A percentile compares a stretch with the other conserved stretches of the same genome.
Conservation (phyloP, 2,329 filamentous ascomycete species). For the Pezicula neosporulosa region DNA sequence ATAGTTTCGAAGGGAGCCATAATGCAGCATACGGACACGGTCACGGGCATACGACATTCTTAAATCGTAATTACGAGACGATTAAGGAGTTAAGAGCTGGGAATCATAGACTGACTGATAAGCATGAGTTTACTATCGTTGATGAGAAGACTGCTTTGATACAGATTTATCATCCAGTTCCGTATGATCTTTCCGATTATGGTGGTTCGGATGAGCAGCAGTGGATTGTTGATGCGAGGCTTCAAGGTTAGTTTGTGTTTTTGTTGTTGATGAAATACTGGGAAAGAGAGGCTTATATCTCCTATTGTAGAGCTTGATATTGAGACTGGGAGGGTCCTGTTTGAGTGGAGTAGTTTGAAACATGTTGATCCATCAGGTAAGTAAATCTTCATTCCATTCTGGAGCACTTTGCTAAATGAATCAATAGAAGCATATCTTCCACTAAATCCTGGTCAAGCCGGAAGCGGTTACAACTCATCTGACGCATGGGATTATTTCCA, state of each 20-base stretch:
- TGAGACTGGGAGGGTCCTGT: conserved; percentile 49
- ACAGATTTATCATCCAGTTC: conserved; percentile 49
- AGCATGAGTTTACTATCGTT: conserved; percentile 52
- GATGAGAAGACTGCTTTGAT: conserved; percentile 50
- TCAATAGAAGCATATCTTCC: conserved; percentile 40
- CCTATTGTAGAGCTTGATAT: conserved; percentile 17
- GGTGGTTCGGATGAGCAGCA: conserved; percentile 45
- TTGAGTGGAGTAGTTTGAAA: conserved; percentile 56
- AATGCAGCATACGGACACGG: conserved; percentile 49
- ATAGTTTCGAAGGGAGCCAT: conserved; percentile 50
- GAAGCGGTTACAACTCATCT: conserved; percentile 32
- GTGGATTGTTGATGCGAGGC: conserved; percentile 52
- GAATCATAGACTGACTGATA: conserved; percentile 46
- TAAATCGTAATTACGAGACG: conserved; percentile 52
- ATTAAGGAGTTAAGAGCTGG: conserved; percentile 49
- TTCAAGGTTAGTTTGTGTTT: conserved; percentile 47
- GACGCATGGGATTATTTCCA: conserved; percentile 37
- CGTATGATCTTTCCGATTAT: conserved; percentile 39
- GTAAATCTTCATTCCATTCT: conserved; percentile 10
- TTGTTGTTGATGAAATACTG: neutral
- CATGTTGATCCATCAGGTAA: conserved; percentile 42
- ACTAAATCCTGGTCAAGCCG: conserved; percentile 41
- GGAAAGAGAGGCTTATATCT: neutral
- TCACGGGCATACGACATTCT: conserved; percentile 48
- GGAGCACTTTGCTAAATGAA: neutral